These are phyloP conservation scores for Phanerochaete sordida DNA, from an alignment of 768 basidiomycete species.

Conservation along the genomic window DNA sequence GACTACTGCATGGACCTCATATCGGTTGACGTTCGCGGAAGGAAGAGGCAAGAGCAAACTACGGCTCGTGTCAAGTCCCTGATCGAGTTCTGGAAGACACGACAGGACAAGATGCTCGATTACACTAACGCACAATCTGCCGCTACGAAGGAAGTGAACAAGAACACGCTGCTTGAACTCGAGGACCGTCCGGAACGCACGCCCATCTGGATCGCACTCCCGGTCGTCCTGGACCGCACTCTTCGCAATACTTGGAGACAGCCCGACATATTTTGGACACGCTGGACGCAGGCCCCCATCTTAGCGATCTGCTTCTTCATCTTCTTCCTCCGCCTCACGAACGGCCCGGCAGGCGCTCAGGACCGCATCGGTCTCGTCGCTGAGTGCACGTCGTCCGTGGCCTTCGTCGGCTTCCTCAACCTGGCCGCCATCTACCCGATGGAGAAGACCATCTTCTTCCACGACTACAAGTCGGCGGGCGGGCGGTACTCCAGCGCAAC, in stretches of 20 bases:
- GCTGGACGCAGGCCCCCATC: constrained; percentile 17
- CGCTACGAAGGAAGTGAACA: constrained; percentile 4
- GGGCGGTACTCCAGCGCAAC: constrained; percentile 33
- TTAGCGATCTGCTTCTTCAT: constrained; percentile 28
- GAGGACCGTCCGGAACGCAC: constrained; percentile 23
- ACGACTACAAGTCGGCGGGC: constrained; percentile 37
- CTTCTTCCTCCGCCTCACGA: constrained; percentile 32
- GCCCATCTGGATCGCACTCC: constrained; percentile 31
- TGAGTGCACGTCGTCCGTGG: constrained; percentile 26
- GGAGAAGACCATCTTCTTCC: constrained; percentile 39
- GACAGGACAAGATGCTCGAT: constrained; percentile 6
- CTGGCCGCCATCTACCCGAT: constrained; percentile 36
- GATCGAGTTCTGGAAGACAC: constrained; percentile 1
- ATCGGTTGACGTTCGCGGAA: constrained; percentile 13
- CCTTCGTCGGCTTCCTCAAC: constrained; percentile 32
- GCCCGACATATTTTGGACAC: constrained; percentile 25
- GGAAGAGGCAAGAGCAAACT: constrained; percentile 7
- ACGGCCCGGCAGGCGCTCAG: constrained; percentile 35
- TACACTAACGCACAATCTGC: neutral
- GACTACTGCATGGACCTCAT: constrained; percentile 38
- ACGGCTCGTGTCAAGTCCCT: constrained; percentile 7
- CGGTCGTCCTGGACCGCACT: constrained; percentile 34
- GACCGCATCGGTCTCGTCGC: constrained; percentile 35
- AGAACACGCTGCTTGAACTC: neutral
- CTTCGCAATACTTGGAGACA: constrained; percentile 37